phyloP scores from a whole-genome alignment of 2,329 filamentous ascomycete species.

The Tolypocladium guangdongense region DNA sequence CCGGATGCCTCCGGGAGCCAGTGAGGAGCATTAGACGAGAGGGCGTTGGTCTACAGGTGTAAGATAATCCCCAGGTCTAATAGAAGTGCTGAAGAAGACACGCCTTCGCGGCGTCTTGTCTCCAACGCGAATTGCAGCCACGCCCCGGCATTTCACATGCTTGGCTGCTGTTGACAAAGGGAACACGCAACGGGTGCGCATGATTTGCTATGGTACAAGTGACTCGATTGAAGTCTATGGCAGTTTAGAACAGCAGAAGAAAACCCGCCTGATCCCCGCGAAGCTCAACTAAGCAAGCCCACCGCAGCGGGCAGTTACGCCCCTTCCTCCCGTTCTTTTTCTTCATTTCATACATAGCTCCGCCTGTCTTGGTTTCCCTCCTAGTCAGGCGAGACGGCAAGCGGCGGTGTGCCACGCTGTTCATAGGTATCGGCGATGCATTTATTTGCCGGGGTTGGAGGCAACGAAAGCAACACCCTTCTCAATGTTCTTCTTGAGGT shows the following conservation, averaged over 20 bases:
- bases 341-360: conserved; percentile 1
- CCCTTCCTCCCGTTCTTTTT: not conserved
- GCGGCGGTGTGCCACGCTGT: not conserved
- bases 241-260: conserved; percentile 14
- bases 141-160: not conserved
- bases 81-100: not conserved
- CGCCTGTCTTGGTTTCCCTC: not conserved
- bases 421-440: not conserved
- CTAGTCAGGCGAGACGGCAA: not conserved
- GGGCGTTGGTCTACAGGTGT: not conserved
- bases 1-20: not conserved
- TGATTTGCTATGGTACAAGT: conserved; percentile 23
- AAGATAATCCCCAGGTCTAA: not conserved
- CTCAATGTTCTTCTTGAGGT: conserved; percentile 89
- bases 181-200: not conserved
- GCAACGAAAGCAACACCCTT: conserved; percentile 65
- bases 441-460: conserved; percentile 50
- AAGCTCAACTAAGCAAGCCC: conserved; percentile 7
- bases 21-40: not conserved
- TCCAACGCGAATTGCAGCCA: not conserved
- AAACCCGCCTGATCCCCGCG: conserved; percentile 3
- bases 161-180: not conserved
- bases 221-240: conserved; percentile 22
- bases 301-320: not conserved
- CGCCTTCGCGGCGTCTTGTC: not conserved